Evolutionary conservation across 2,329 filamentous ascomycete genomes (phyloP), one percentile per base, ranked within the genome.

Genomic region (Neofusicoccum laricinum): DNA sequence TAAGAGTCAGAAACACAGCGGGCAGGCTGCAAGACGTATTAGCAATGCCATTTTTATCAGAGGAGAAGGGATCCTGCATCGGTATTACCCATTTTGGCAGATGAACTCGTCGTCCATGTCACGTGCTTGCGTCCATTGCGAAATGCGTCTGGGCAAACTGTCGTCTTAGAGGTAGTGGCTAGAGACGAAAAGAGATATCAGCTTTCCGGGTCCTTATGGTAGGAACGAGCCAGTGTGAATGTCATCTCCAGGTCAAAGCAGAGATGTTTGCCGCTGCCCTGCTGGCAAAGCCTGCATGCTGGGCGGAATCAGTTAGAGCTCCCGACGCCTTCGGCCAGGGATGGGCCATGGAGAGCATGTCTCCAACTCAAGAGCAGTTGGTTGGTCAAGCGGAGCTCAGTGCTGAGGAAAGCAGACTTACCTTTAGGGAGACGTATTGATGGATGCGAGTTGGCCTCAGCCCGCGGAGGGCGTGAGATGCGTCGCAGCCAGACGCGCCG

Each of bases 291-390:
- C 12, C 40, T 32, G 38, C 21, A 30, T 17, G 38, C 14, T 15
- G 30, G 34, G 30, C 40, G 55, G n/a, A 11, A 46, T 59, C 55
- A 59, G 55, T 59, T 34, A 36, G 40, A 46, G 55, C 55, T 45
- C 15, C 8, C 30, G 15, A 7, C 17, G n/a, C 30, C 30, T 40
- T 45, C 15, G 17, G 11, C 15, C 25, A 19, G 21, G n/a, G 11
- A 0, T 14, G 25, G n/a, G n/a, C 30, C 30, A 32, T 12, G 40
- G 4, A 36, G 14, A 46, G 41, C n/a, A 36, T 2, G n/a, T 11
- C 7, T 46, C 10, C 38, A 21, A n/a, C 25, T 15, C 41, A 21
- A 17, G 2, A 32, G 11, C 11, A 5, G 3, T 4, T 8, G 19
- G n/a, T 17, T 15, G 11, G 36, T 34, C 15, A 30, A 36, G 25